These are phyloP conservation scores for Powellomyces hirtus DNA, from an alignment of 192 early-diverging fungal genomes.

Conservation along the genomic window DNA sequence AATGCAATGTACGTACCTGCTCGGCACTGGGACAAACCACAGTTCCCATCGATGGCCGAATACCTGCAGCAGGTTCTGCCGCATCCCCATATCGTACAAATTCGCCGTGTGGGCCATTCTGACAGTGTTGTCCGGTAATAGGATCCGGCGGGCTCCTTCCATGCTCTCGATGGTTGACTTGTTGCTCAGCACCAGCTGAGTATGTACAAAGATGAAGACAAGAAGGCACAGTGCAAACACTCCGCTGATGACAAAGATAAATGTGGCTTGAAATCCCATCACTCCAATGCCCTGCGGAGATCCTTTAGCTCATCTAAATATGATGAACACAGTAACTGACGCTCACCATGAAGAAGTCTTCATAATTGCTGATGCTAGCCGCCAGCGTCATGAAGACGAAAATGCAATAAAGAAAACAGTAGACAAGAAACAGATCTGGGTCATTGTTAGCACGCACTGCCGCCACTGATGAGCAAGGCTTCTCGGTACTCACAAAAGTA, in stretches of 20 bases:
- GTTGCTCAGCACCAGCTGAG: conserved; percentile 35
- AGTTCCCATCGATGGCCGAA: conserved; percentile 33
- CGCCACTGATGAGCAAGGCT: neutral
- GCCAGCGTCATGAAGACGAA: conserved; percentile 32
- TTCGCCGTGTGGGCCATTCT: conserved; percentile 21
- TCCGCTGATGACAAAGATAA: conserved; percentile 36
- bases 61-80: conserved; percentile 33
- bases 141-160: conserved; percentile 29
- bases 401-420: conserved; percentile 36
- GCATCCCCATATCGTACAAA: conserved; percentile 40
- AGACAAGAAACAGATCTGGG: conserved; percentile 35
- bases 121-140: conserved; percentile 12
- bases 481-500: conserved; percentile 46
- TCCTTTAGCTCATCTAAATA: neutral
- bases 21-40: conserved; percentile 48
- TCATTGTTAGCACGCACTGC: neutral
- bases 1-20: too few species aligned
- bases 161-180: conserved; percentile 48
- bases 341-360: conserved; percentile 10
- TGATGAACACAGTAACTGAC: neutral
- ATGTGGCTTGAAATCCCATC: conserved; percentile 33
- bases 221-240: conserved; percentile 42
- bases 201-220: conserved; percentile 37
- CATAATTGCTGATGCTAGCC: neutral
- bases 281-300: neutral